Percentiles rank a stretch among this genome's conserved stretches.
Conservation (phyloP, 352 stramenopile species). For the Phytophthora agathidicida region DNA sequence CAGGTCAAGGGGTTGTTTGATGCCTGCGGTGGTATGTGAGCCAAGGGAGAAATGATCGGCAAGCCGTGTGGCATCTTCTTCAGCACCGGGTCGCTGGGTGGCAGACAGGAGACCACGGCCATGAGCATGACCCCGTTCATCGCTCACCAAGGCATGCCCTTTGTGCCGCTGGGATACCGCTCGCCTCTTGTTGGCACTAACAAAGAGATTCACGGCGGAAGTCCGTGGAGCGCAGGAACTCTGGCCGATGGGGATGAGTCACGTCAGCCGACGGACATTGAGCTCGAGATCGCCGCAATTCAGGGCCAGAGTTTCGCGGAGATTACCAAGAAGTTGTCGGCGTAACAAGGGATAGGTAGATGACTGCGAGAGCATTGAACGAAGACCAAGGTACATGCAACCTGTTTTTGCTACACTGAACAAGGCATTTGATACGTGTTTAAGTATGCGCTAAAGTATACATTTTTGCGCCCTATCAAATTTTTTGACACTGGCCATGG, state of each 20-base stretch:
- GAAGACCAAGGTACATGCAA: too few relatives aligned
- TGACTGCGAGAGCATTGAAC: too few relatives aligned
- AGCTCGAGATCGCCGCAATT: conserved; percentile 68
- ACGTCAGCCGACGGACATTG: conserved; percentile 75
- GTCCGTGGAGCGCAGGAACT: conserved; percentile 78
- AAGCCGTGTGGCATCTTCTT: conserved; percentile 88
- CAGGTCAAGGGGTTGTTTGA: conserved; percentile 90
- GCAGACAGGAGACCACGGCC: conserved; percentile 86
- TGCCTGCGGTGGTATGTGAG: conserved; percentile 76
- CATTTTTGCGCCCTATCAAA: too few relatives aligned
- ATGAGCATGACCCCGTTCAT: conserved; percentile 83
- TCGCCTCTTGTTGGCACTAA: conserved; percentile 48
- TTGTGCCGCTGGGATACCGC: conserved; percentile 79
- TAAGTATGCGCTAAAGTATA: too few relatives aligned
- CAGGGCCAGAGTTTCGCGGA: conserved; percentile 83
- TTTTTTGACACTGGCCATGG: too few relatives aligned
- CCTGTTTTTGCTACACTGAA: too few relatives aligned
- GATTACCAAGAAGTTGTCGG: conserved; percentile 74
- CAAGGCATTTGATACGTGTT: too few relatives aligned
- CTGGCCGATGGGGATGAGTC: conserved; percentile 77
- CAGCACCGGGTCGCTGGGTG: conserved; percentile 63
- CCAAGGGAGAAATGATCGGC: conserved; percentile 65
- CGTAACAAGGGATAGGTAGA: too few relatives aligned
- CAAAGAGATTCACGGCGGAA: conserved; percentile 69
- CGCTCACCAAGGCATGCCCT: conserved; percentile 87